A percentile compares a stretch with the other conserved stretches of the same genome.
phyloP scores from a whole-genome alignment of 202 grass and related monocot genomes.

The Dendrocalamus latiflorus region DNA sequence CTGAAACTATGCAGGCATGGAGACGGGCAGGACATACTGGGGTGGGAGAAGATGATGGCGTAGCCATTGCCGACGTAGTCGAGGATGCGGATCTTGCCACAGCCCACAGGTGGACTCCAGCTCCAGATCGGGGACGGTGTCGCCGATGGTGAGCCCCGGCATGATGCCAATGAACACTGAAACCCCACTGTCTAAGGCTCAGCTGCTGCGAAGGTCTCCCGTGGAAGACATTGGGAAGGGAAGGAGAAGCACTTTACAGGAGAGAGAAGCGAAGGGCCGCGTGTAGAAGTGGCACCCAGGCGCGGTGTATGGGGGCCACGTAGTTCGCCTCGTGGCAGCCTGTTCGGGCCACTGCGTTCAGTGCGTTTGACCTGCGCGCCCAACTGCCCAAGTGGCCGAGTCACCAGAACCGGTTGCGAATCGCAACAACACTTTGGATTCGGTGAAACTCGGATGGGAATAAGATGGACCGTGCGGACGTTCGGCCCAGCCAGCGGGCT shows the following conservation, averaged over 20 bases:
- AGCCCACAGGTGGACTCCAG: constrained; percentile 81
- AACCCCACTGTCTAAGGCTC: no score
- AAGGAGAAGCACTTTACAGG: neutral
- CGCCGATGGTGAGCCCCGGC: constrained; percentile 89
- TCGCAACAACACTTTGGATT: neutral
- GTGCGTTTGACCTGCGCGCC: neutral
- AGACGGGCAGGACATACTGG: constrained; percentile 35
- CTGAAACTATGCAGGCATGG: no score
- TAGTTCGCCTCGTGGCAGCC: constrained; percentile 27
- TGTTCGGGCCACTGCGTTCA: no score
- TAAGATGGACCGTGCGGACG: no score
- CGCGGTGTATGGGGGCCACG: constrained; percentile 49
- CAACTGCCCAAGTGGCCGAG: neutral
- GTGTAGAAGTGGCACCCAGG: constrained; percentile 9
- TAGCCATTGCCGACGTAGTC: constrained; percentile 57
- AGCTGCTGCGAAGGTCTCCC: neutral
- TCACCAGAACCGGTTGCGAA: no score
- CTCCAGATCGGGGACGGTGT: constrained; percentile 73
- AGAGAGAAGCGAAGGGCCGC: neutral
- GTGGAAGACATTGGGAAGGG: neutral
- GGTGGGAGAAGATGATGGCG: constrained; percentile 89
- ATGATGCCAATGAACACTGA: neutral
- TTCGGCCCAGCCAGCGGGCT: no score
- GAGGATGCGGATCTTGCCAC: constrained; percentile 69
- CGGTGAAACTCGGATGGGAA: no score